Percentiles rank a stretch among this genome's conserved stretches.
Evolutionary conservation across 495 filamentous ascomycete genomes (phyloP).

Genomic region (Penicillium ucsense): DNA sequence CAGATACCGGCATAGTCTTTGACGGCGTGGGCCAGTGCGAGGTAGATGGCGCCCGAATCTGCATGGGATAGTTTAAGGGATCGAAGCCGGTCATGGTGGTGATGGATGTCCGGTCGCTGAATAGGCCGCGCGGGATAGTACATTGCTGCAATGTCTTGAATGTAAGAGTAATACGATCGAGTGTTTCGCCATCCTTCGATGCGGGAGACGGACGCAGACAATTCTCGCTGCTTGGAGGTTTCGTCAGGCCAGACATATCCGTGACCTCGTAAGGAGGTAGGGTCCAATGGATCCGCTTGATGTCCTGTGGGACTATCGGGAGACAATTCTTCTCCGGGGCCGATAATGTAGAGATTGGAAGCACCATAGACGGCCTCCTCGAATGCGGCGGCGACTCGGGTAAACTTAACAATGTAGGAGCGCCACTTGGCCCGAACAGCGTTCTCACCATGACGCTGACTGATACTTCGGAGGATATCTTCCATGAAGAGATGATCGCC

Average conservation of each 20-base stretch:
- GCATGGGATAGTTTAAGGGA: constrained; percentile 60
- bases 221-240: constrained; percentile 64
- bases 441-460: constrained; percentile 76
- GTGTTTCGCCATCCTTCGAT: constrained; percentile 97
- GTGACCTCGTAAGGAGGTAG: constrained; percentile 63
- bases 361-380: constrained; percentile 92
- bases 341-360: constrained; percentile 80
- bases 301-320: constrained; percentile 40
- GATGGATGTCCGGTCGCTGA: constrained; percentile 73
- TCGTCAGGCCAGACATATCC: constrained; percentile 94
- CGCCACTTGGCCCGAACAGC: constrained; percentile 86
- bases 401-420: constrained; percentile 83
- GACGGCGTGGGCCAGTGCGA: constrained; percentile 65
- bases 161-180: constrained; percentile 87
- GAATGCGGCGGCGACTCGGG: constrained; percentile 82
- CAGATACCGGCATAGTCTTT: constrained; percentile 81
- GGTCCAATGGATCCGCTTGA: constrained; percentile 38
- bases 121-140: constrained; percentile 56
- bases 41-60: constrained; percentile 70
- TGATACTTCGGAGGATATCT: constrained; percentile 70
- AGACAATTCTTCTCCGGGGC: constrained; percentile 39
- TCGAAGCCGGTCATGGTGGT: constrained; percentile 85
- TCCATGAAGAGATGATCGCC: constrained; percentile 88
- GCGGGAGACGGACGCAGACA: constrained; percentile 78
- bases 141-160: constrained; percentile 60